phyloP scores from a whole-genome alignment of 176 grass and related monocot species.

The Zea mays region Zm-B73-REFERENCE-NAM-5.0 NC_050105.1:137072001-137072500 shows the following conservation, averaged over 20 bases:
- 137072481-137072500: no score
- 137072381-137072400: no score
- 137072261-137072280: neutral
- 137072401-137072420: no score
- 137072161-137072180: slow-evolving; percentile 76
- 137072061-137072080: slow-evolving; percentile 56
- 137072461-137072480: no score
- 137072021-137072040: neutral
- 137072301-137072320: no score
- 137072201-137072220: slow-evolving; percentile 2
- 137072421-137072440: no score
- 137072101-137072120: slow-evolving; percentile 88
- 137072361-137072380: no score
- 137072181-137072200: neutral
- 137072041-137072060: neutral
- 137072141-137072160: slow-evolving; percentile 75
- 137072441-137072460: no score
- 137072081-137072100: slow-evolving; percentile 82
- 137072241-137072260: neutral
- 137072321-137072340: no score
- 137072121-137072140: slow-evolving; percentile 95
- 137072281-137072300: neutral
- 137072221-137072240: neutral
- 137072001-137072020: neutral
- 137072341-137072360: no score